phyloP scores from a whole-genome alignment of 2,329 filamentous ascomycete genomes.

The Trichoderma hamatum region DNA sequence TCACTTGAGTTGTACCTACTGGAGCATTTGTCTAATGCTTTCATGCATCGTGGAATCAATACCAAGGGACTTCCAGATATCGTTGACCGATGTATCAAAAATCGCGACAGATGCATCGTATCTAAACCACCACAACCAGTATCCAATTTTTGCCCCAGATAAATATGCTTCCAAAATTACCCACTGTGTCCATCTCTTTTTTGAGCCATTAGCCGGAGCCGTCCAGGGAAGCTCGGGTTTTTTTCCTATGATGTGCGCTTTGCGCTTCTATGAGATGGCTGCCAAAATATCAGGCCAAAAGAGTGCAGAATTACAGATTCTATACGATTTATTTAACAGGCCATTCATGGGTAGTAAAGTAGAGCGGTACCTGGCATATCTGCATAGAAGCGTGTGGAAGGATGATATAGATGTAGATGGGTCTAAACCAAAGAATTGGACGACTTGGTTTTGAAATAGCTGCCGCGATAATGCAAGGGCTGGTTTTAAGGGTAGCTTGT shows the following conservation, averaged over 20 bases:
- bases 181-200: conserved; percentile 8
- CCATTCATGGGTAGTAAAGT: conserved; percentile 5
- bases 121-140: no score
- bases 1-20: conserved; percentile 16
- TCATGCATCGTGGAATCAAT: conserved; percentile 4
- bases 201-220: conserved; percentile 7
- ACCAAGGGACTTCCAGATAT: background rate
- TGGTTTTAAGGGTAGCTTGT: background rate
- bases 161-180: background rate
- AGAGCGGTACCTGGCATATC: background rate
- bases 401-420: background rate
- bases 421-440: background rate
- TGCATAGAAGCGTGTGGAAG: background rate
- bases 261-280: conserved; percentile 4
- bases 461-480: background rate
- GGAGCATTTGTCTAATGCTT: conserved; percentile 9
- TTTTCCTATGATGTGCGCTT: conserved; percentile 3
- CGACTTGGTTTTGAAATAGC: background rate
- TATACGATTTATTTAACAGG: conserved; percentile 10
- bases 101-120: background rate
- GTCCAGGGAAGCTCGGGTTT: conserved; percentile 3
- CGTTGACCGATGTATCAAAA: background rate
- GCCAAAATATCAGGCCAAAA: background rate
- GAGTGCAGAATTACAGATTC: background rate
- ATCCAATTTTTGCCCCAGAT: background rate